phyloP scores from a whole-genome alignment of 1,284 basidiomycete genomes.

The Pseudomicrostroma phylloplanum region DNA sequence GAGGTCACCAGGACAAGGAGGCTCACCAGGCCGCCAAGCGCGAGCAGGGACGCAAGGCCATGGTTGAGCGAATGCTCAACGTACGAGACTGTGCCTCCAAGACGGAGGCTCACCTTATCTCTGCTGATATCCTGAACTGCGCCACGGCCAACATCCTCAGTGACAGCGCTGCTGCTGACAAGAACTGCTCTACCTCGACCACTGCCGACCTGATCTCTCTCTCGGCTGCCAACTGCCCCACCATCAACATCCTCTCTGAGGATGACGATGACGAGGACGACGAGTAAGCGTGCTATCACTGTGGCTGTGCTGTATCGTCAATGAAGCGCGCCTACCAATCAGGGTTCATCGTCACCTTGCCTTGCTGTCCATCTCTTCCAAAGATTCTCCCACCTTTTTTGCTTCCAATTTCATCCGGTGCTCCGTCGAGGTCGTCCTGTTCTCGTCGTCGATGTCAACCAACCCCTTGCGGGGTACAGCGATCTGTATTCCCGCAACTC shows the following conservation, averaged over 20 bases:
- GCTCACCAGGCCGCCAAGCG: background rate
- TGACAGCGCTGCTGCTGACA: background rate
- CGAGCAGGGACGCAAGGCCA: background rate
- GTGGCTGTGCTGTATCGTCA: background rate
- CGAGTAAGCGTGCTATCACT: background rate
- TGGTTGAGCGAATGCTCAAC: background rate
- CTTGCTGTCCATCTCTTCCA: background rate
- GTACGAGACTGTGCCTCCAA: constrained; percentile 1
- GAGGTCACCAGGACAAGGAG: background rate
- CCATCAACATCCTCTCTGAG: constrained; percentile 3
- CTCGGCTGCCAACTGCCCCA: background rate
- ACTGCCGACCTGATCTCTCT: background rate
- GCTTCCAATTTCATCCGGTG: background rate
- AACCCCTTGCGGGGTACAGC: background rate
- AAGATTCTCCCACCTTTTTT: background rate
- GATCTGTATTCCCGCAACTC: background rate
- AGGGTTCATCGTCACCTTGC: background rate
- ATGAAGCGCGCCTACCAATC: background rate
- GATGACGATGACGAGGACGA: constrained; percentile 2
- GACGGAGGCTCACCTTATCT: background rate
- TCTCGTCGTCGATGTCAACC: background rate
- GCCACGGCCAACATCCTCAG: background rate
- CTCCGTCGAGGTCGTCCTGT: too few species aligned
- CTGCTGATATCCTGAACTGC: background rate
- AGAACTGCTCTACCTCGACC: background rate